Evolutionary conservation across 2,329 filamentous ascomycete genomes (phyloP).

Genomic region (Phoma sp.): DNA sequence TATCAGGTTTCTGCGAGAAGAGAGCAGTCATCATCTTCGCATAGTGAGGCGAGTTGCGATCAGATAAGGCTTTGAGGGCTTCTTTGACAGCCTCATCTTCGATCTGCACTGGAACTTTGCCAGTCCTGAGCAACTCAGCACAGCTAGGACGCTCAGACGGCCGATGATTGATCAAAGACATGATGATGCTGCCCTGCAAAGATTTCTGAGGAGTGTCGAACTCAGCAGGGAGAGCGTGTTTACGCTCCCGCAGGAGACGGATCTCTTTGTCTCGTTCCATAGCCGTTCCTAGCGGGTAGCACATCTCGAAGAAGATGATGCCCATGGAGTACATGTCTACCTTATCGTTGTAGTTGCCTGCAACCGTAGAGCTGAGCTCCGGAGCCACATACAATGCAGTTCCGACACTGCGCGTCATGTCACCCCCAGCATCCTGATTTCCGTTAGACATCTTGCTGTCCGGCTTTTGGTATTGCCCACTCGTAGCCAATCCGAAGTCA

Average conservation of each 20-base stretch:
- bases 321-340: slow-evolving; percentile 99
- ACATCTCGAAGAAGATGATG: slow-evolving; percentile 99
- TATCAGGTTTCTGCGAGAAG: slow-evolving; percentile 73
- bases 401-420: slow-evolving; percentile 73
- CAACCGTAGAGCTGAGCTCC: slow-evolving; percentile 78
- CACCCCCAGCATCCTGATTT: slow-evolving; percentile 53
- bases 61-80: slow-evolving; percentile 78
- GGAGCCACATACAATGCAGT: slow-evolving; percentile 94
- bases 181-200: slow-evolving; percentile 76
- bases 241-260: slow-evolving; percentile 69
- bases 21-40: slow-evolving; percentile 86
- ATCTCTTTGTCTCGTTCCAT: slow-evolving; percentile 72
- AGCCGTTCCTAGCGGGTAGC: slow-evolving; percentile 64
- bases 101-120: slow-evolving; percentile 86
- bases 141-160: slow-evolving; percentile 84
- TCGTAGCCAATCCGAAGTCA: slow-evolving; percentile 93
- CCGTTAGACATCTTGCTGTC: slow-evolving; percentile 57
- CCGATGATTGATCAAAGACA: slow-evolving; percentile 79
- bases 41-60: slow-evolving; percentile 86
- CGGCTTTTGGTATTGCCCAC: slow-evolving; percentile 71
- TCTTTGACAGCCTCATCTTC: slow-evolving; percentile 90
- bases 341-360: slow-evolving; percentile 85
- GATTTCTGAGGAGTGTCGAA: slow-evolving; percentile 73
- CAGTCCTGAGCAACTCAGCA: slow-evolving; percentile 79
- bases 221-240: slow-evolving; percentile 72